Evolutionary conservation across 1,284 basidiomycete genomes (phyloP), one percentile per base, ranked within the genome.

Genomic region (Cryptococcus deneoformans): DNA sequence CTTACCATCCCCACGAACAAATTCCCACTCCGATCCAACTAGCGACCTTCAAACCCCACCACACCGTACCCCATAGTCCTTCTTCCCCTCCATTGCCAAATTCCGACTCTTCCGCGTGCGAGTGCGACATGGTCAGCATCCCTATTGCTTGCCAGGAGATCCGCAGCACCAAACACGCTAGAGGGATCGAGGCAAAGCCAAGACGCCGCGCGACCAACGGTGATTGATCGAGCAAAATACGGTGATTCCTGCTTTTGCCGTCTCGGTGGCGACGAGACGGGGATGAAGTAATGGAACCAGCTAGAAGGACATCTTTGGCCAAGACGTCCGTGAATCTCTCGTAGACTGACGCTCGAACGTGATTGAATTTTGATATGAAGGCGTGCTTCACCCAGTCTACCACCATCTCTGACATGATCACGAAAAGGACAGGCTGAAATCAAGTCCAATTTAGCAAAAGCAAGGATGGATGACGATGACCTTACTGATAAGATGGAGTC

Each of bases 381-480:
- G 95, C 95, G 71, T 99, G 96, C 72, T 99, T 99, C 58, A 99
- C 83, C 96, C 95, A 99, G 76, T 99, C 96, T 35, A 99, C 96
- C 5, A 92, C 77, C 83, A 92, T 89, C 75, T 99, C 96, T 6
- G 92, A 96, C 1, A 87, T 71, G 70, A 99, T 82, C 2, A 99
- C 96, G 5, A 92, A 89, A 47, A 95, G 64, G 1, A 95, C 92
- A 6, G 95, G 95, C 90, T 93, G 56, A 16, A 37, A 16, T 16
- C 42, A 20, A n/a, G 51, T 37, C 61, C 59, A 20, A 29, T 20
- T 35, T 40, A 24, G 36, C 11, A 3, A 3, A 16, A 36, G 43
- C n/a, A 42, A 35, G 14, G 14, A n/a, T 20, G 3, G 6, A 6
- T 61, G 4, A 92, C 90, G 10, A 93, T 93, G 88, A 20, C 80